Evolutionary conservation across 805 yeast genomes (phyloP).

Genomic region (Diddensiella transvaalensis): DNA sequence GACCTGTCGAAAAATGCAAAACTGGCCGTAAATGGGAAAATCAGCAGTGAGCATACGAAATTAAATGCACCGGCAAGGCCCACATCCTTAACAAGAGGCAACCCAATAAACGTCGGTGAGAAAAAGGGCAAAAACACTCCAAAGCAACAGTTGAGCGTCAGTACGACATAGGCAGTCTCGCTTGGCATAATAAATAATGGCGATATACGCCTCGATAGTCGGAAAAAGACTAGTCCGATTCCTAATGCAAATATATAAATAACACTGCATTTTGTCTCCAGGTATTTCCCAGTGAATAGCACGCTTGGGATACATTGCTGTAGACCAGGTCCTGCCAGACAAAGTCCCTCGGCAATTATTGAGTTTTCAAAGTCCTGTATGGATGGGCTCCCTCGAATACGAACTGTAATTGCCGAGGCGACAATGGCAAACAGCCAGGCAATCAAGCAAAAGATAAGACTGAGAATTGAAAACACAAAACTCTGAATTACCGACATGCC

Average conservation of each 20-base stretch:
- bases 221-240: slow-evolving; percentile 19
- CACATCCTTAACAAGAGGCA: slow-evolving; percentile 25
- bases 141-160: slow-evolving; percentile 22
- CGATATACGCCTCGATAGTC: slow-evolving; percentile 18
- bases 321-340: slow-evolving; percentile 17
- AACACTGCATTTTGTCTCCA: slow-evolving; percentile 21
- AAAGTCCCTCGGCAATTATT: slow-evolving; percentile 23
- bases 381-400: slow-evolving; percentile 24
- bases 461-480: slow-evolving; percentile 15
- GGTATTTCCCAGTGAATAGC: slow-evolving; percentile 25
- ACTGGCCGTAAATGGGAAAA: slow-evolving; percentile 30
- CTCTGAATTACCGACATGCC: slow-evolving; percentile 24
- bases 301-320: slow-evolving; percentile 20
- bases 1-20: slow-evolving; percentile 21
- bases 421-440: slow-evolving; percentile 22
- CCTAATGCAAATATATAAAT: slow-evolving; percentile 26
- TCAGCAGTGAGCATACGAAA: slow-evolving; percentile 22
- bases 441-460: slow-evolving; percentile 10
- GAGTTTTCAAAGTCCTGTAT: slow-evolving; percentile 10
- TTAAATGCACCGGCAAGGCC: slow-evolving; percentile 26
- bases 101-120: slow-evolving; percentile 13
- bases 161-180: slow-evolving; percentile 25
- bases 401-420: slow-evolving; percentile 25
- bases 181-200: slow-evolving; percentile 24
- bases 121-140: slow-evolving; percentile 28